Conservation (phyloP, 2,329 filamentous ascomycete genomes). For the Beauveria rudraprayagi region DNA sequence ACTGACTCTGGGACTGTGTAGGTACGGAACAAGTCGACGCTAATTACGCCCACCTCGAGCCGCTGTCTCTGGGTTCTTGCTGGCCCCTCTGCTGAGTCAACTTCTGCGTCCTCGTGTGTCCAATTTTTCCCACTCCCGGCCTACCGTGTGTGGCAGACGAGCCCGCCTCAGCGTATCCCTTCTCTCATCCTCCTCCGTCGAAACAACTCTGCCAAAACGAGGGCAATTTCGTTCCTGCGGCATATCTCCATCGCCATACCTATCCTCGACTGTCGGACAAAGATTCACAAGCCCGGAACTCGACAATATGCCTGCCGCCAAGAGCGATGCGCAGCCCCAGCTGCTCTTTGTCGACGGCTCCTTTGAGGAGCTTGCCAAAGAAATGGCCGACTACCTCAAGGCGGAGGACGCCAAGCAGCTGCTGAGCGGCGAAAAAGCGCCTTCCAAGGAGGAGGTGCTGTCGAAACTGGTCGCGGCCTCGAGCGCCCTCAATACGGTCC, state of each 20-base stretch:
- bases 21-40: constrained; percentile 4
- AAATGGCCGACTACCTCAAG: constrained; percentile 93
- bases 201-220: constrained; percentile 8
- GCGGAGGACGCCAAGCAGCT: constrained; percentile 69
- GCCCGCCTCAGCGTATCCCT: neutral
- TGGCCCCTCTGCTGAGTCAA: constrained; percentile 11
- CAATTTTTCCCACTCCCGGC: constrained; percentile 13
- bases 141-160: neutral
- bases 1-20: neutral
- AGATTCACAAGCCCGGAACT: constrained; percentile 13
- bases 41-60: constrained; percentile 1
- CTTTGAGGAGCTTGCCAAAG: constrained; percentile 86
- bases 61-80: neutral
- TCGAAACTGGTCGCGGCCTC: constrained; percentile 83
- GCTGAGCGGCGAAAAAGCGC: constrained; percentile 51
- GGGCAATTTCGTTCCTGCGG: neutral
- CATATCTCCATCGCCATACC: constrained; percentile 1
- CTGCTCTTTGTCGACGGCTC: constrained; percentile 78
- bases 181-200: neutral
- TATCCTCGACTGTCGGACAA: neutral
- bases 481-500: constrained; percentile 67
- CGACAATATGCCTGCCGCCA: constrained; percentile 26
- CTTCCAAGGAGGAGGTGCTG: constrained; percentile 70
- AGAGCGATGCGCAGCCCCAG: constrained; percentile 43
- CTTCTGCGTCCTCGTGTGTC: constrained; percentile 6